A percentile compares a stretch with the other conserved stretches of the same genome.
Evolutionary conservation across 108 stramenopile genomes (phyloP).

Genomic region (Fragilaria radians): DNA sequence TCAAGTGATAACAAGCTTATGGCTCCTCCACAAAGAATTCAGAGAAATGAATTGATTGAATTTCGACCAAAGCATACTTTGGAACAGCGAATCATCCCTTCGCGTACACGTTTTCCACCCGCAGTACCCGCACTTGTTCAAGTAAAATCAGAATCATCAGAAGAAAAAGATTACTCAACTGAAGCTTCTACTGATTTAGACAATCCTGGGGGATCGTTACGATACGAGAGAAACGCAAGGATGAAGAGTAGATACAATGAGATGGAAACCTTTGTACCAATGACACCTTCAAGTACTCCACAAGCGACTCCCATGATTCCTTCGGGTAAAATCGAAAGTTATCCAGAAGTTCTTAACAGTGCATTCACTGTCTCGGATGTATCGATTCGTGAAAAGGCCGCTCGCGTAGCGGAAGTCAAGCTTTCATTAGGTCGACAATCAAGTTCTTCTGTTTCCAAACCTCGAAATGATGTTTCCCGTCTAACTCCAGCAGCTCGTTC

Average conservation of each 20-base stretch:
- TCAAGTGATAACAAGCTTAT: neutral
- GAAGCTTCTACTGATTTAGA: conserved; percentile 75
- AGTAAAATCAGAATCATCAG: conserved; percentile 5
- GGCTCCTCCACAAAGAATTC: conserved; percentile 6
- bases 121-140: conserved; percentile 5
- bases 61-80: conserved; percentile 49
- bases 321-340: conserved; percentile 59
- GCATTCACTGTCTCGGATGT: neutral
- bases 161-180: conserved; percentile 11
- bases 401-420: neutral
- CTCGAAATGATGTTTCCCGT: conserved; percentile 23
- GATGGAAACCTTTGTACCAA: conserved; percentile 44
- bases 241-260: conserved; percentile 20
- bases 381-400: conserved; percentile 1
- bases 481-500: conserved; percentile 45
- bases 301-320: conserved; percentile 57
- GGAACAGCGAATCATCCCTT: conserved; percentile 54
- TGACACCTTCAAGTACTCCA: conserved; percentile 62
- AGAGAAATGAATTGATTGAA: conserved; percentile 39
- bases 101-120: conserved; percentile 55
- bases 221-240: conserved; percentile 29
- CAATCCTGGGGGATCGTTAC: conserved; percentile 32
- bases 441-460: neutral
- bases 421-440: neutral
- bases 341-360: conserved; percentile 40